A percentile compares a stretch with the other conserved stretches of the same genome.
Conservation (phyloP, 2,329 filamentous ascomycete species). For the Trichoderma asperellum region DNA sequence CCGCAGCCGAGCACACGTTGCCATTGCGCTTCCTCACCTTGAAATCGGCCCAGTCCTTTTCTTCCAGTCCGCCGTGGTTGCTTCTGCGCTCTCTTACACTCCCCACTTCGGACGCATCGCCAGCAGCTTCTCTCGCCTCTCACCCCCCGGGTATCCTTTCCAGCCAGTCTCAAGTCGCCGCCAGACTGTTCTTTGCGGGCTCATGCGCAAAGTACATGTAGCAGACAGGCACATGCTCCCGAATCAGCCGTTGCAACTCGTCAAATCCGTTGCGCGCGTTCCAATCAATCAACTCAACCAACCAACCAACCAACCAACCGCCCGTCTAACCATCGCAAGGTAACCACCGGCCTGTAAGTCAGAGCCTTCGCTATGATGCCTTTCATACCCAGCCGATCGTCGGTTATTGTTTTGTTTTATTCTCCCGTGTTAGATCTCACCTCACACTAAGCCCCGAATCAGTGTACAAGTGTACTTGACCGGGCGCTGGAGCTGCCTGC, state of each 20-base stretch:
- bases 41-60: not conserved
- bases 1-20: conserved; percentile 28
- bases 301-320: not conserved
- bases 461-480: conserved; percentile 14
- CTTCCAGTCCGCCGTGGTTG: not conserved
- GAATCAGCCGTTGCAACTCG: conserved; percentile 22
- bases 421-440: not conserved
- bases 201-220: conserved; percentile 23
- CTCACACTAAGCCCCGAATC: not conserved
- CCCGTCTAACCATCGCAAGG: not conserved
- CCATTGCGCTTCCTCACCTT: conserved; percentile 21
- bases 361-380: not conserved
- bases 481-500: not conserved
- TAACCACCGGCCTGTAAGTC: conserved; percentile 15
- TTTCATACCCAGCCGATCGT: not conserved
- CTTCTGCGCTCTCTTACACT: not conserved
- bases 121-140: conserved; percentile 1
- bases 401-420: not conserved
- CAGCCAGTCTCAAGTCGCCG: not conserved
- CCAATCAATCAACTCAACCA: not conserved
- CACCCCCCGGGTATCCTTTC: conserved; percentile 7
- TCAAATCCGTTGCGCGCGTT: not conserved
- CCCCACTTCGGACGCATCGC: conserved; percentile 14
- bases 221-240: conserved; percentile 8
- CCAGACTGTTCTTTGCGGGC: not conserved